Base-by-base conservation (phyloP, 2,329 filamentous ascomycete species). In the Clarireedia hainanense region DNA sequence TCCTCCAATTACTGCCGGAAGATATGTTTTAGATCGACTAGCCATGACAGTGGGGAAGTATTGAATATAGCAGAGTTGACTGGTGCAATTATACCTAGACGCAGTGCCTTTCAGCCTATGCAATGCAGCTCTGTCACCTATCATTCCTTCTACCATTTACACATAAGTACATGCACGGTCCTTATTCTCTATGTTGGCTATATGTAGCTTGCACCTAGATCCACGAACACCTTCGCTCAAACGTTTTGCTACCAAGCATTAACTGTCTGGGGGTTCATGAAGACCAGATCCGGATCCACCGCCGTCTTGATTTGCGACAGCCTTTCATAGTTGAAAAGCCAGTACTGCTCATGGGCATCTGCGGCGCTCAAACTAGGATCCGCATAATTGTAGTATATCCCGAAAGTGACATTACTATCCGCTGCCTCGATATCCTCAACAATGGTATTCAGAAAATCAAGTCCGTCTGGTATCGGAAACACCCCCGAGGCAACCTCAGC, bases 11-110 rank as follows among this genome's bases (percentile, higher is more conserved):
- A 64, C 65, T 1, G 66, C 66, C 0, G 66, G 66, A 1, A 63
- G 50, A 50, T 68, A 68, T 57, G 63, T 68, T 6, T 43, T 68
- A 6, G 64, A 68, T 58, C 58, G 66, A 30, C 55, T 67, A 27
- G 52, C 48, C 4, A 57, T 67, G 58, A 68, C 66, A 1, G 58
- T 68, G 10, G 61, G 65, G 15, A 52, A 55, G 37, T 48, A 54
- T 30, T 54, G 51, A 54, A 23, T 34, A 12, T 34, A 34, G 30
- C 30, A 34, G 30, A 34, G 10, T 34, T 12, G 10, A 34, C 12
- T 34, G 10, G 30, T 34, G 30, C 30, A 34, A 34, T 14, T 34
- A 34, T 34, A 34, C 30, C 30, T 12, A 34, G 30, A 34, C 30
- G 12, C 2, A 34, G 9, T 34, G 10, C 1, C 9, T 34, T 34